phyloP scores from a whole-genome alignment of 2,329 filamentous ascomycete genomes.

The Beauveria scarabaeidicola region DNA sequence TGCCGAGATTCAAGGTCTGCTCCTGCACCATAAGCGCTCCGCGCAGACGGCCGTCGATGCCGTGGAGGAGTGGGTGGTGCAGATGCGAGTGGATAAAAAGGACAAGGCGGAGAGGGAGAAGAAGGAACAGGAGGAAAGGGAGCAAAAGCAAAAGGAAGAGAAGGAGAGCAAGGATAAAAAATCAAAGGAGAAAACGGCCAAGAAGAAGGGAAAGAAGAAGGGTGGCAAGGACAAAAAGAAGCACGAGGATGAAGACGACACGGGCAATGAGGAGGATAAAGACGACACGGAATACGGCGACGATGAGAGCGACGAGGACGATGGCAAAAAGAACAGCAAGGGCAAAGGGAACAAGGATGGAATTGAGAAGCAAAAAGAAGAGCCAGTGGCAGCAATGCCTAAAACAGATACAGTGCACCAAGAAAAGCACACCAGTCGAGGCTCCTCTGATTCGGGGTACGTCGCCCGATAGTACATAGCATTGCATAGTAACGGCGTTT shows the following conservation, averaged over 20 bases:
- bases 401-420: constrained; percentile 12
- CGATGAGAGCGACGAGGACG: not conserved
- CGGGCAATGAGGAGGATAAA: constrained; percentile 17
- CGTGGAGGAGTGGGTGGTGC: constrained; percentile 40
- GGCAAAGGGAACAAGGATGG: constrained; percentile 17
- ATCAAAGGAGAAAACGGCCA: constrained; percentile 20
- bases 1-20: constrained; percentile 51
- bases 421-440: not conserved
- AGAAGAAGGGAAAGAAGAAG: constrained; percentile 16
- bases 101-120: constrained; percentile 34
- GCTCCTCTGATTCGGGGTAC: constrained; percentile 3
- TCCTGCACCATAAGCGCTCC: constrained; percentile 47
- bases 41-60: constrained; percentile 39
- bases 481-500: constrained; percentile 1
- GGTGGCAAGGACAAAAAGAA: constrained; percentile 19
- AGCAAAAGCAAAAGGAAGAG: constrained; percentile 27
- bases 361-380: constrained; percentile 15
- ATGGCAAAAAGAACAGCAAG: not conserved
- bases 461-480: not conserved
- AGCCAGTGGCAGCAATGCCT: constrained; percentile 4
- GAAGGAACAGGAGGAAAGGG: constrained; percentile 31
- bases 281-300: constrained; percentile 12
- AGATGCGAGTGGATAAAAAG: constrained; percentile 40
- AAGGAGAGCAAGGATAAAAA: constrained; percentile 23
- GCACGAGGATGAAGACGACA: constrained; percentile 16